These are phyloP conservation scores for Mortierella sp. DNA, from an alignment of 371 early-diverging fungal species.

Conservation along the genomic window DNA sequence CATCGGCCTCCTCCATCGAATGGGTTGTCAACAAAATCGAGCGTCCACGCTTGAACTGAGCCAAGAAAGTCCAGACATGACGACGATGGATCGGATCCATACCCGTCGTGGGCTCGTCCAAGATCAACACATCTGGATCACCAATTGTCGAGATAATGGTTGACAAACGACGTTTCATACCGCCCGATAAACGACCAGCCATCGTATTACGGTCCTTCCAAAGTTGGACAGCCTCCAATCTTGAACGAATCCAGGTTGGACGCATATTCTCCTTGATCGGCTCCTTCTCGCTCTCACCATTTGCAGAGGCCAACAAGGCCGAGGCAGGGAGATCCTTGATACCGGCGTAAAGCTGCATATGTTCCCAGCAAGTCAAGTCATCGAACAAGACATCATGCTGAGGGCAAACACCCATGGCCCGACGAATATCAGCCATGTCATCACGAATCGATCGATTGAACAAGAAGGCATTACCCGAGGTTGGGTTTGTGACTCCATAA, in stretches of 20 bases:
- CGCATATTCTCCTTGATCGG: slow-evolving; percentile 36
- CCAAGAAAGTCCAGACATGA: slow-evolving; percentile 78
- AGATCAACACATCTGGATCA: slow-evolving; percentile 62
- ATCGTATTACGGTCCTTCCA: slow-evolving; percentile 52
- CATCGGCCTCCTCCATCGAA: slow-evolving; percentile 83
- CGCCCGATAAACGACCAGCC: slow-evolving; percentile 54
- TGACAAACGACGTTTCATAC: slow-evolving; percentile 75
- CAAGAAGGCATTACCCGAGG: slow-evolving; percentile 44
- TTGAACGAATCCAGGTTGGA: slow-evolving; percentile 43
- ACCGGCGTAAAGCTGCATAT: slow-evolving; percentile 56
- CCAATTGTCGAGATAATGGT: slow-evolving; percentile 79
- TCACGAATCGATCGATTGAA: slow-evolving; percentile 34
- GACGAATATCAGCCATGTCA: slow-evolving; percentile 42
- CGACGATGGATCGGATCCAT: slow-evolving; percentile 79
- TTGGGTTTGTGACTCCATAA: slow-evolving; percentile 40
- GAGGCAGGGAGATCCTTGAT: slow-evolving; percentile 52
- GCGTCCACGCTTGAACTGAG: slow-evolving; percentile 73
- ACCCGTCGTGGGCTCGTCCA: slow-evolving; percentile 64
- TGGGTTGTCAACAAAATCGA: slow-evolving; percentile 77
- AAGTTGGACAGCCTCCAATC: slow-evolving; percentile 59
- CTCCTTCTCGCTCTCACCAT: slow-evolving; percentile 20
- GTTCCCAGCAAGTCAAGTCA: slow-evolving; percentile 56
- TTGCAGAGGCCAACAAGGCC: slow-evolving; percentile 17
- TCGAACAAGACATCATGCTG: slow-evolving; percentile 56
- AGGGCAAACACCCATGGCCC: slow-evolving; percentile 56